Percentiles rank a stretch among this genome's conserved stretches.
phyloP scores from a whole-genome alignment of 2,329 filamentous ascomycete genomes.

The Fusarium miscanthi region DNA sequence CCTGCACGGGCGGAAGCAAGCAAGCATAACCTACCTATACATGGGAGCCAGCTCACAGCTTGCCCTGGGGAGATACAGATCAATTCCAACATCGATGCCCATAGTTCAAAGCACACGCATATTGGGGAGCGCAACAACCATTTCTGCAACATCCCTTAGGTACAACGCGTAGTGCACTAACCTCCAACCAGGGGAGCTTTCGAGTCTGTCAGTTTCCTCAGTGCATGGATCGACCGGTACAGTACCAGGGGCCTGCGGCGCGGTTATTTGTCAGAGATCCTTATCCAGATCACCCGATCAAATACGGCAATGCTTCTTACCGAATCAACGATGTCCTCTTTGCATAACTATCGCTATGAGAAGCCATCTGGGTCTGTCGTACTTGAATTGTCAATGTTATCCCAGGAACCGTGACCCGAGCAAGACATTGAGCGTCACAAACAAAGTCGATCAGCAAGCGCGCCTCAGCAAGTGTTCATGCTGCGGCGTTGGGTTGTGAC shows the following conservation, averaged over 20 bases:
- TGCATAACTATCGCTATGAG: not conserved
- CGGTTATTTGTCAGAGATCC: constrained; percentile 28
- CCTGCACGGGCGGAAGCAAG: not conserved
- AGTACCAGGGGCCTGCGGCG: constrained; percentile 23
- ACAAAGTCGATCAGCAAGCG: constrained; percentile 22
- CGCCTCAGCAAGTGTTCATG: constrained; percentile 21
- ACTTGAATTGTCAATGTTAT: not conserved
- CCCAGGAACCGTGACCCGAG: not conserved
- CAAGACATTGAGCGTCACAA: constrained; percentile 11
- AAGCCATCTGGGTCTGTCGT: not conserved
- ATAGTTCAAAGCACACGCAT: constrained; percentile 13
- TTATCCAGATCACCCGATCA: constrained; percentile 20
- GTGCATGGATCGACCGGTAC: constrained; percentile 37
- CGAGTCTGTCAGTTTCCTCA: constrained; percentile 29
- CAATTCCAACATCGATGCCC: constrained; percentile 23
- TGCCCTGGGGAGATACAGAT: constrained; percentile 7
- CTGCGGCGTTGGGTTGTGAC: constrained; percentile 24
- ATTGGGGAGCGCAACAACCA: constrained; percentile 8
- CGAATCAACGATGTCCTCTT: not conserved
- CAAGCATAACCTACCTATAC: not conserved
- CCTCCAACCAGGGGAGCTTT: constrained; percentile 23
- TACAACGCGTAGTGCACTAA: not conserved
- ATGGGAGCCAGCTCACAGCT: not conserved
- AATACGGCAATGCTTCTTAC: constrained; percentile 18
- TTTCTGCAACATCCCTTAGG: not conserved